Conservation (phyloP, 345 rosid species). For the Xanthoceras sorbifolium region DNA sequence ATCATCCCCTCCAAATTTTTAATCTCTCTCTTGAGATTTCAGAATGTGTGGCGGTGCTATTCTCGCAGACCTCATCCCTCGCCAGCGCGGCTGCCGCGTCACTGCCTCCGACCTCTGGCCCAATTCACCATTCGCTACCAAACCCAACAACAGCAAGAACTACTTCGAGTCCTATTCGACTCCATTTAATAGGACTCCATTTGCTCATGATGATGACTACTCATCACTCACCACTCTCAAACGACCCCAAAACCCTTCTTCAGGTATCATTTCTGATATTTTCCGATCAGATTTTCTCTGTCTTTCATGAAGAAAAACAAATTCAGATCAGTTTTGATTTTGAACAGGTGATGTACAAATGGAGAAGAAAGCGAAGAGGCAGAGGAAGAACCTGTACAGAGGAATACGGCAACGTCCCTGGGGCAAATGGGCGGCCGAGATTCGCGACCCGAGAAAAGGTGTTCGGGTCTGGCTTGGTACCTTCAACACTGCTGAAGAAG, state of each 20-base stretch:
- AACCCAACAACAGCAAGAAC: conserved; percentile 21
- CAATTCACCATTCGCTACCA: conserved; percentile 27
- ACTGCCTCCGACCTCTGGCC: conserved; percentile 63
- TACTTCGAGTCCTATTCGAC: conserved; percentile 24
- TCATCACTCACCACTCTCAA: conserved; percentile 23
- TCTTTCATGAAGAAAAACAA: neutral
- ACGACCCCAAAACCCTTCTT: conserved; percentile 26
- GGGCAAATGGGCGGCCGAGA: conserved; percentile 99
- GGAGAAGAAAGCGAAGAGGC: conserved; percentile 55
- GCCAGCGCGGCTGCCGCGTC: conserved; percentile 32
- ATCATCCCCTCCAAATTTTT: too few species aligned
- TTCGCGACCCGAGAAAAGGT: conserved; percentile 91
- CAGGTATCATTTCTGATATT: conserved; percentile 42
- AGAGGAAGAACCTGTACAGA: conserved; percentile 78
- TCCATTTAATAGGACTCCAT: conserved; percentile 7
- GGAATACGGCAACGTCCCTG: conserved; percentile 95
- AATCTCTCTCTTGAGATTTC: neutral
- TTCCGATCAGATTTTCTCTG: neutral
- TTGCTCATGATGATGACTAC: neutral
- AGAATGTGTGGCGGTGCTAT: conserved; percentile 82
- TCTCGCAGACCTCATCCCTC: conserved; percentile 51
- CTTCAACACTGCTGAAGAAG: conserved; percentile 86
- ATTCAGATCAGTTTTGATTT: conserved; percentile 18
- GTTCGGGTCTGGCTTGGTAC: conserved; percentile 97
- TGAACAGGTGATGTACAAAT: conserved; percentile 44